phyloP scores from a whole-genome alignment of 306 rosid genomes.

The Vigna trinervia region DNA sequence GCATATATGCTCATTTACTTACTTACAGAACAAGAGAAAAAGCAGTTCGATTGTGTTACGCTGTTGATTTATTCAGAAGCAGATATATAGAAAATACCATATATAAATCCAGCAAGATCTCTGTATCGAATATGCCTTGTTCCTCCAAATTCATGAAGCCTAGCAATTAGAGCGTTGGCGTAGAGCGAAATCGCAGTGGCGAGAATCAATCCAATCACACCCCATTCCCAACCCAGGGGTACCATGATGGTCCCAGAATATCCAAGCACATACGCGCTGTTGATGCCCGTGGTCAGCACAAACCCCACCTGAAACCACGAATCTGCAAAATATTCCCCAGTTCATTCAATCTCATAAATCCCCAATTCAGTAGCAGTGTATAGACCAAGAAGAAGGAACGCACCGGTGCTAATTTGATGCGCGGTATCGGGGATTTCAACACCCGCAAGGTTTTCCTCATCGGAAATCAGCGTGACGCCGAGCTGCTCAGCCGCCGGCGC shows the following conservation, averaged over 20 bases:
- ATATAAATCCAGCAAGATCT: slow-evolving; percentile 86
- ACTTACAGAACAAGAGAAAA: no score
- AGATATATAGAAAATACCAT: slow-evolving; percentile 61
- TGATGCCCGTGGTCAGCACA: slow-evolving; percentile 87
- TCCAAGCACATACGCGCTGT: slow-evolving; percentile 92
- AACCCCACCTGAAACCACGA: slow-evolving; percentile 94
- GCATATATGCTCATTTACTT: not conserved
- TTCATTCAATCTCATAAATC: not conserved
- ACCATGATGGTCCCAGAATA: slow-evolving; percentile 92
- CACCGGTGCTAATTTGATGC: slow-evolving; percentile 89
- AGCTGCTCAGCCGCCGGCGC: not conserved
- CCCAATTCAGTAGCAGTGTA: not conserved
- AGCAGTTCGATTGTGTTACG: no score
- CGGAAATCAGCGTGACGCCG: slow-evolving; percentile 30
- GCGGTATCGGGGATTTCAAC: slow-evolving; percentile 72
- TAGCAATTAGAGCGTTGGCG: slow-evolving; percentile 85
- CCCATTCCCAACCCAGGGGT: slow-evolving; percentile 84
- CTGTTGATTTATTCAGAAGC: no score
- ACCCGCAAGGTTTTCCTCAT: slow-evolving; percentile 29
- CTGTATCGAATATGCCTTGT: slow-evolving; percentile 93
- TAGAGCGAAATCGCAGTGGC: slow-evolving; percentile 79
- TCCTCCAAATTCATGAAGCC: slow-evolving; percentile 92
- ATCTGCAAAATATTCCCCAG: slow-evolving; percentile 48
- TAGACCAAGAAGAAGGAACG: not conserved
- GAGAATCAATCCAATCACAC: slow-evolving; percentile 71